A percentile compares a stretch with the other conserved stretches of the same genome.
Evolutionary conservation across 202 grass and related monocot species (phyloP).

Genomic region (Tripidium arundinaceum): DNA sequence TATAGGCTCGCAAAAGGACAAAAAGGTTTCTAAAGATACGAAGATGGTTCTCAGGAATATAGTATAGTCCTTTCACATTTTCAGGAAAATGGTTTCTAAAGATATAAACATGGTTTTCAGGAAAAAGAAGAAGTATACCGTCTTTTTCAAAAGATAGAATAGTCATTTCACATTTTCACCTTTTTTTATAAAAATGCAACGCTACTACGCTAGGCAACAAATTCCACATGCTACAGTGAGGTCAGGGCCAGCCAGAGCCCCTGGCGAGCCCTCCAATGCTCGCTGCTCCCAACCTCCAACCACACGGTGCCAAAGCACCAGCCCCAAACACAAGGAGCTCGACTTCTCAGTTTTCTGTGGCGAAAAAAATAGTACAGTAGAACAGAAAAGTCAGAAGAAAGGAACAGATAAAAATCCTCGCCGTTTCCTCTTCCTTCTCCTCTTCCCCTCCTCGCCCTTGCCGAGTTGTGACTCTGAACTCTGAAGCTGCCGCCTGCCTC

Average conservation of each 20-base stretch:
- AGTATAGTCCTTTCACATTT: neutral
- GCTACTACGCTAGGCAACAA: conserved; percentile 20
- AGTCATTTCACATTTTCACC: neutral
- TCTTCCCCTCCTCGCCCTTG: neutral
- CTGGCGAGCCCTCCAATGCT: conserved; percentile 38
- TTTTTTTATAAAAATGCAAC: neutral
- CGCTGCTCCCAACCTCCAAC: conserved; percentile 27
- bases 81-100: no score
- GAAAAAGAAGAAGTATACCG: no score
- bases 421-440: neutral
- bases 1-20: no score
- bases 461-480: conserved; percentile 13
- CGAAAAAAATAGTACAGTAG: no score
- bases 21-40: no score
- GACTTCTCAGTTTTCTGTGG: no score
- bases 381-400: conserved; percentile 5
- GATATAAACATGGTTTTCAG: no score
- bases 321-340: conserved; percentile 20
- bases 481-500: neutral
- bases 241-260: neutral
- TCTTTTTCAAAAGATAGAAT: no score
- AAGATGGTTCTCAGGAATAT: no score
- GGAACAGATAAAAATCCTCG: neutral
- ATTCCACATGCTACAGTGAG: neutral
- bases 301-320: conserved; percentile 31